Evolutionary conservation across 176 grass and related monocot species (phyloP).

Genomic region (Rhynchospora tenuis): DNA sequence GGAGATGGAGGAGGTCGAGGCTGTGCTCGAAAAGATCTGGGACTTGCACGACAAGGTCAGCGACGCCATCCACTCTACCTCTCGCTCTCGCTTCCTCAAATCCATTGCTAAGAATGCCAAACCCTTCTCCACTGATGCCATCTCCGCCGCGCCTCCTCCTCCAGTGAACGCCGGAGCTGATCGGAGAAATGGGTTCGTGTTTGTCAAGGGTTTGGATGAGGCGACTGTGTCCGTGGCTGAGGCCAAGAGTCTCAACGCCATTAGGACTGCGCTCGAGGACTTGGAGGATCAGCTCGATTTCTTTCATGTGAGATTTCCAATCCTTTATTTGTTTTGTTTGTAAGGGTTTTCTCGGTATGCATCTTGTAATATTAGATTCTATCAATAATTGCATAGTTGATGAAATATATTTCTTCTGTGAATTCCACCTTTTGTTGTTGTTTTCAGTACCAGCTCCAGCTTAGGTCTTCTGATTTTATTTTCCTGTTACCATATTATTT

Average conservation of each 20-base stretch:
- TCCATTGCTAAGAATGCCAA: slow-evolving; percentile 28
- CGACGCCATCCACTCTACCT: slow-evolving; percentile 83
- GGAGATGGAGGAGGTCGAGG: slow-evolving; percentile 56
- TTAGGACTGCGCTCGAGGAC: slow-evolving; percentile 78
- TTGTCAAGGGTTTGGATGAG: slow-evolving; percentile 40
- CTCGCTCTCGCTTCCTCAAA: slow-evolving; percentile 69
- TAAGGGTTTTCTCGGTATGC: background rate
- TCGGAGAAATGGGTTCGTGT: slow-evolving; percentile 42
- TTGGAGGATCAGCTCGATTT: slow-evolving; percentile 89
- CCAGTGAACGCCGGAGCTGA: background rate
- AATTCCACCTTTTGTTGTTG: background rate
- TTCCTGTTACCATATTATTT: background rate
- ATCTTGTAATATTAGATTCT: background rate
- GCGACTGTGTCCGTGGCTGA: slow-evolving; percentile 46
- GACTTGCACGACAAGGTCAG: slow-evolving; percentile 93
- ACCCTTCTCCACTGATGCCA: background rate
- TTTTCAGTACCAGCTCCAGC: background rate
- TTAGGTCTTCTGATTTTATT: background rate
- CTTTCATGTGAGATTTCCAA: slow-evolving; percentile 57
- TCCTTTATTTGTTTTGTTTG: slow-evolving; percentile 3
- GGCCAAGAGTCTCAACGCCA: slow-evolving; percentile 78
- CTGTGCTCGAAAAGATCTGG: slow-evolving; percentile 87
- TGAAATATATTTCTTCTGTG: background rate
- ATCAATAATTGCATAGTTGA: background rate
- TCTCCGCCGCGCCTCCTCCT: slow-evolving; percentile 4